phyloP scores from a whole-genome alignment of 75 land plant genomes.

The Pinus tabuliformis region DNA sequence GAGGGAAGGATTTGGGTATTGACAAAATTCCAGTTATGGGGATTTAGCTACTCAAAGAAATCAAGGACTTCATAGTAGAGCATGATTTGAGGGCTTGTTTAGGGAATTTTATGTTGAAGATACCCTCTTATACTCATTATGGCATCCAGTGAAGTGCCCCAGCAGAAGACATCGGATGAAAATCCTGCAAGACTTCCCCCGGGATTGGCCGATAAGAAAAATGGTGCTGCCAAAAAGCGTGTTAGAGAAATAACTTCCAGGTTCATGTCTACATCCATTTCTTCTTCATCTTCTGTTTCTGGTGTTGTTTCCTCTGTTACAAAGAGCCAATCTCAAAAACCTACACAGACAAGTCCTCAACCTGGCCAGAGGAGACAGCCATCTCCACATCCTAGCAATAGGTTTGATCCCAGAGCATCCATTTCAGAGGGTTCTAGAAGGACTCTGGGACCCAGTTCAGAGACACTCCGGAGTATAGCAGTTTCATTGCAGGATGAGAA shows the following conservation, averaged over 20 bases:
- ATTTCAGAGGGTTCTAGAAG: neutral
- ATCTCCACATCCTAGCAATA: neutral
- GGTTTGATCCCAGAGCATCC: neutral
- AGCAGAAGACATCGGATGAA: constrained; percentile 6
- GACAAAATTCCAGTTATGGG: neutral
- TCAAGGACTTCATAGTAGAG: neutral
- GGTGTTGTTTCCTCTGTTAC: constrained; percentile 4
- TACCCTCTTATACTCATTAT: neutral
- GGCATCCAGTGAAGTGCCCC: neutral
- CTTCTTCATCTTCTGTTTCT: neutral
- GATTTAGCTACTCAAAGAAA: neutral
- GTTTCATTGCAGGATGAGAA: constrained; percentile 9
- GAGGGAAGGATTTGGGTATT: neutral
- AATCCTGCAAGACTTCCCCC: neutral
- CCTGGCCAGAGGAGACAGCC: neutral
- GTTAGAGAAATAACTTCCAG: constrained; percentile 8
- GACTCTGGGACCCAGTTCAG: neutral
- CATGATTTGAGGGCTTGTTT: neutral
- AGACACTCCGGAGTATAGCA: constrained; percentile 4
- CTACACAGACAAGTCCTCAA: neutral
- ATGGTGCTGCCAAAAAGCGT: neutral
- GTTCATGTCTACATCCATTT: constrained; percentile 5
- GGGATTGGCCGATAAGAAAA: constrained; percentile 1
- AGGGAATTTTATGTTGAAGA: neutral
- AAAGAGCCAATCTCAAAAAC: neutral